Evolutionary conservation across 2,329 filamentous ascomycete genomes (phyloP).

Genomic region (Arthrobotrys musiformis): DNA sequence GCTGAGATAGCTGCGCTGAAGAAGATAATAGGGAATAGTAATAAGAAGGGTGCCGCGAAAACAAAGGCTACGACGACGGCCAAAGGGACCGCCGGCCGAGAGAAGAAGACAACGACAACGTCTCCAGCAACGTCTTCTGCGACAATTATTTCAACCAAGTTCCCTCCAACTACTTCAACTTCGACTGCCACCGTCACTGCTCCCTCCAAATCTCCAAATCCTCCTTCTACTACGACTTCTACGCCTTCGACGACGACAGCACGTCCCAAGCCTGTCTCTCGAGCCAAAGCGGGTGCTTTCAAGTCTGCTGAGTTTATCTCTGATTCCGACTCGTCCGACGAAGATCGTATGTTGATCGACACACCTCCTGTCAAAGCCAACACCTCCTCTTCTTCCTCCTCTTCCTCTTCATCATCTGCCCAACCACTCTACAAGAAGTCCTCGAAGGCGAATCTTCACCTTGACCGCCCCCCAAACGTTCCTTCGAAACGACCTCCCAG

Average conservation of each 20-base stretch:
- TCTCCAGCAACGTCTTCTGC: conserved; percentile 1
- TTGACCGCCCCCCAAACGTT: conserved; percentile 29
- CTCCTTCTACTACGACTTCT: conserved; percentile 9
- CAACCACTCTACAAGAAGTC: conserved; percentile 51
- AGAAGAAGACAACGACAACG: conserved; percentile 31
- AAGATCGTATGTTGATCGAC: conserved; percentile 40
- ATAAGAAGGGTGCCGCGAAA: conserved; percentile 43
- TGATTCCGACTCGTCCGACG: conserved; percentile 51
- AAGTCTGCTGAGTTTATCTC: conserved; percentile 54
- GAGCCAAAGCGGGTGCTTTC: conserved; percentile 8
- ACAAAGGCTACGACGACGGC: conserved; percentile 17
- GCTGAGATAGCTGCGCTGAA: conserved; percentile 48
- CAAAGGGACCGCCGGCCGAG: background rate
- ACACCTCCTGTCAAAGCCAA: conserved; percentile 29
- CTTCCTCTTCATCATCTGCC: conserved; percentile 45
- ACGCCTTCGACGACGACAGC: conserved; percentile 23
- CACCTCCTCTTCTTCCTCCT: conserved; percentile 27
- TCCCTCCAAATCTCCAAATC: conserved; percentile 21
- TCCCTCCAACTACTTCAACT: background rate
- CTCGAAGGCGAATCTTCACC: conserved; percentile 29
- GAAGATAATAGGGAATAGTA: conserved; percentile 52
- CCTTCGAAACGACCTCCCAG: conserved; percentile 46
- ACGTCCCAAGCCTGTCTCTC: background rate
- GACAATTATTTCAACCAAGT: background rate
- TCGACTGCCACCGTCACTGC: conserved; percentile 21